Conservation (phyloP, 2,329 filamentous ascomycete species). For the Phialophora expanda region DNA sequence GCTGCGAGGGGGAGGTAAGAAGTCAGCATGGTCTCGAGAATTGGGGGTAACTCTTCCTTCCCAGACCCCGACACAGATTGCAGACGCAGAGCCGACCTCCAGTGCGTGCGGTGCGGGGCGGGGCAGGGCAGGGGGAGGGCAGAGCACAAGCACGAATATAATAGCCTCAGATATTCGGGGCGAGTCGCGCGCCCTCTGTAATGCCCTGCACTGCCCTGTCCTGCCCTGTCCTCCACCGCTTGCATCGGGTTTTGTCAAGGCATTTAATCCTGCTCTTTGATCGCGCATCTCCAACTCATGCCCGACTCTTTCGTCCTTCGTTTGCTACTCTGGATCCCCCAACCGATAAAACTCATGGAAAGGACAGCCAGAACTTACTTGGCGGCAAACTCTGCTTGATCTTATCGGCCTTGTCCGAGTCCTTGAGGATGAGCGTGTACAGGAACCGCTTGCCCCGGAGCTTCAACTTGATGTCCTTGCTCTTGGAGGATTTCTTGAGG, state of each 20-base stretch:
- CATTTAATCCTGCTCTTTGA: background rate
- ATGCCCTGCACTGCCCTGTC: background rate
- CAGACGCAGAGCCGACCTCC: background rate
- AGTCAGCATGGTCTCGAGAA: slow-evolving; percentile 16
- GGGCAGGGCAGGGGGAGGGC: no score
- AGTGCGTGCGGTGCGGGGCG: no score
- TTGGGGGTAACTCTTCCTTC: background rate
- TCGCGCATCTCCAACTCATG: background rate
- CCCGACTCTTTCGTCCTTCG: background rate
- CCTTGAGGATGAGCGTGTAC: slow-evolving; percentile 98
- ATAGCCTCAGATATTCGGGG: background rate
- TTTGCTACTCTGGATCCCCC: background rate
- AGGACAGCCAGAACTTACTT: slow-evolving; percentile 65
- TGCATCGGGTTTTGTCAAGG: background rate
- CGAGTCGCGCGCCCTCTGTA: no score
- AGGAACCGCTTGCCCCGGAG: slow-evolving; percentile 96
- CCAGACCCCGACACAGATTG: no score
- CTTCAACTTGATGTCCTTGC: slow-evolving; percentile 96
- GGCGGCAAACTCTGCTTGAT: slow-evolving; percentile 98
- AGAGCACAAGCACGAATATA: background rate
- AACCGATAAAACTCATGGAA: background rate
- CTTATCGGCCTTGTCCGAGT: slow-evolving; percentile 99
- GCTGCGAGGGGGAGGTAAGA: slow-evolving; percentile 26
- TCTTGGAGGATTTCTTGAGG: slow-evolving; percentile 94
- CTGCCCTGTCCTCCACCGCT: background rate